Evolutionary conservation across 116 monocot genomes (phyloP), one percentile per base, ranked within the genome.

Genomic region (Cymodocea nodosa): DNA sequence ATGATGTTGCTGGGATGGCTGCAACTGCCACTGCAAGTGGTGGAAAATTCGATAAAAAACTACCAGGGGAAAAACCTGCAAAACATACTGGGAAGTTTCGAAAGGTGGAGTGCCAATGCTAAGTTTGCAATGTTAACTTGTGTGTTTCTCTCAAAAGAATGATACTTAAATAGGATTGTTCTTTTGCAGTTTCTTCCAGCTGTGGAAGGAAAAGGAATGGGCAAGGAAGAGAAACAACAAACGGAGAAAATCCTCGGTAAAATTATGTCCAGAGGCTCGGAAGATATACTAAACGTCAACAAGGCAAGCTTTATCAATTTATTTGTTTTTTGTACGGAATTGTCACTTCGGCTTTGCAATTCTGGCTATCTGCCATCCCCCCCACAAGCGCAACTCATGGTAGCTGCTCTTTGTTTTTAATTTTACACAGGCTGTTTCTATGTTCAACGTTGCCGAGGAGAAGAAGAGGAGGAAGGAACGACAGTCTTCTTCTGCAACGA

Each of bases 41-140:
- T 64, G 95, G 95, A 19, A 90, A 97, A 74, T 97, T 97, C 71
- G 95, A 97, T 67, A 85, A 85, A 68, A 97, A 97, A 51, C 54
- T 97, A 15, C 81, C 83, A 4, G 95, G 95, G 37, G 90, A 97
- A 76, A 85, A 90, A 76, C 87, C 95, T 56, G 67, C 80, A 17
- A 95, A 95, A 76, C 87, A 95, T 71, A 14, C 73, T 23, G 95
- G 91, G 48, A 97, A 97, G 44, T 79, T 76, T 54, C 70, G 95
- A 52, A 90, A 90, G 95, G 95, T 87, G 34, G 13, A 44, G 44
- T 44, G 9, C 44, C 44, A 44, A 44, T 0, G 44, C 44, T 44
- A 44, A 44, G 11, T 44, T 44, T 44, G 12, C 12, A 44, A 10
- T 44, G 44, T 44, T 40, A 65, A 19, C 20, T 1, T 22, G 15